A percentile compares a stretch with the other conserved stretches of the same genome.
These are phyloP conservation scores for Microsporum canis DNA, from an alignment of 2,329 filamentous ascomycete species.

Conservation along the genomic window DNA sequence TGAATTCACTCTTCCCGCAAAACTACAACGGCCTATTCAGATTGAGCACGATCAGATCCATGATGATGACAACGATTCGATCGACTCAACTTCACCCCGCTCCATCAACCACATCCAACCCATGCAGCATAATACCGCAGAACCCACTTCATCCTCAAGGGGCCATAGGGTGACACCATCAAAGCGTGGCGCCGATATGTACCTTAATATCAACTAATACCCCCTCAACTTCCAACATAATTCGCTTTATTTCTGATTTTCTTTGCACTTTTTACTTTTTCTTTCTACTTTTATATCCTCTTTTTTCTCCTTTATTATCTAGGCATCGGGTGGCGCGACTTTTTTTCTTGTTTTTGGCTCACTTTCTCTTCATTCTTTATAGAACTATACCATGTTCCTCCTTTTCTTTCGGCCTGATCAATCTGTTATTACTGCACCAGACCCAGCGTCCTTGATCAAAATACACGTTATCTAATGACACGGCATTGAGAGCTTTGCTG, in stretches of 20 bases:
- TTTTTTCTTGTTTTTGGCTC: background rate
- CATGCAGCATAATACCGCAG: background rate
- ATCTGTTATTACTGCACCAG: background rate
- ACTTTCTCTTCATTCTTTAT: background rate
- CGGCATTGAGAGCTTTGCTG: background rate
- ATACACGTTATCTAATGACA: background rate
- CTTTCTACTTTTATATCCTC: background rate
- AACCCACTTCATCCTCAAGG: background rate
- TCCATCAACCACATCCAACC: background rate
- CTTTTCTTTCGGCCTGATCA: background rate
- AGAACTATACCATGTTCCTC: background rate
- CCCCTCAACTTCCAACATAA: background rate
- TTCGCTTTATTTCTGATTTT: background rate
- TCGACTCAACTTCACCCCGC: background rate
- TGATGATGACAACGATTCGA: background rate
- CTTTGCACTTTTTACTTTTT: background rate
- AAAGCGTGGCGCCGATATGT: background rate
- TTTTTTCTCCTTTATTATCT: background rate
- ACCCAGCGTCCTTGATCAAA: background rate
- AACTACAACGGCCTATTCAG: background rate
- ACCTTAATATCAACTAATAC: conserved; percentile 1
- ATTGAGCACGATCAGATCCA: background rate
- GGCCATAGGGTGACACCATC: conserved; percentile 2
- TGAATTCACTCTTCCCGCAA: conserved; percentile 8
- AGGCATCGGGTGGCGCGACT: background rate